phyloP scores from a whole-genome alignment of 2,329 filamentous ascomycete genomes.

The Thermothelomyces thermophilus region DNA sequence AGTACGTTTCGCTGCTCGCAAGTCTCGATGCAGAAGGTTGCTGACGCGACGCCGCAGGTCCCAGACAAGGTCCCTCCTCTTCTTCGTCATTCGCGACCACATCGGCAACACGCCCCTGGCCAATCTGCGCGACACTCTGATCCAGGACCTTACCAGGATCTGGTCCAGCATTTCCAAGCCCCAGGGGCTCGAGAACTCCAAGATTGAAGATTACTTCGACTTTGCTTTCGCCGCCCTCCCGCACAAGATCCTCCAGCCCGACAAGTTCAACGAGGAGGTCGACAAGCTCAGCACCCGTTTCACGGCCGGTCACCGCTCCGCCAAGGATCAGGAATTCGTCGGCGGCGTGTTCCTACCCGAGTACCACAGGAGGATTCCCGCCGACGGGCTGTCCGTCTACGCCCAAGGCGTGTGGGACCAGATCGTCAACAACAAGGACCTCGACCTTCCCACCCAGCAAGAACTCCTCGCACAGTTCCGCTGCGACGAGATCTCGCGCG shows the following conservation, averaged over 20 bases:
- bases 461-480: conserved; percentile 94
- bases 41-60: conserved; percentile 46
- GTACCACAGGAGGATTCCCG: conserved; percentile 92
- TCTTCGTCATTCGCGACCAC: conserved; percentile 98
- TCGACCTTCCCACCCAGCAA: conserved; percentile 94
- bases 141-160: conserved; percentile 85
- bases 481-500: conserved; percentile 91
- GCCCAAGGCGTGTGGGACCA: conserved; percentile 95
- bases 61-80: conserved; percentile 82
- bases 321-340: conserved; percentile 66
- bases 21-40: background rate
- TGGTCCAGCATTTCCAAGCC: conserved; percentile 94
- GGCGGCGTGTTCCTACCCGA: conserved; percentile 85
- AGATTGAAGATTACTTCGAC: conserved; percentile 96
- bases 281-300: conserved; percentile 76
- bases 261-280: conserved; percentile 79
- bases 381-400: conserved; percentile 93
- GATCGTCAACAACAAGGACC: conserved; percentile 97
- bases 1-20: conserved; percentile 47
- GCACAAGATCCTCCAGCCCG: conserved; percentile 92
- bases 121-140: conserved; percentile 82
- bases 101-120: conserved; percentile 83
- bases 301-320: conserved; percentile 68
- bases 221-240: conserved; percentile 94
- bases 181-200: conserved; percentile 75